Evolutionary conservation across 306 rosid genomes (phyloP).

Genomic region (Corylus americana): DNA sequence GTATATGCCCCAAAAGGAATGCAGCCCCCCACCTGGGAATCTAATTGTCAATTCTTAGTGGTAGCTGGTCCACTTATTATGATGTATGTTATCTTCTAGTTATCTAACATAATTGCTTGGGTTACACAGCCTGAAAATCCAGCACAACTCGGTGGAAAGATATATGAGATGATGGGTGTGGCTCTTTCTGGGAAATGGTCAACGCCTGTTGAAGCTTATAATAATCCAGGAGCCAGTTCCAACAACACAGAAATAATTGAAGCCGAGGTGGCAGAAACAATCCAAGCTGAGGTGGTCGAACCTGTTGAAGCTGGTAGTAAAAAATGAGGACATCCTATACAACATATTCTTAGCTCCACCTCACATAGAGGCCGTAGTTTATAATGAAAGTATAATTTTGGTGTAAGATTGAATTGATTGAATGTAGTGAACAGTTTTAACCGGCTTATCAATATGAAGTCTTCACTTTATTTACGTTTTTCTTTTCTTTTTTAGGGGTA

Average conservation of each 20-base stretch:
- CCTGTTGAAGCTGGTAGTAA: slow-evolving; percentile 53
- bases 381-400: background rate
- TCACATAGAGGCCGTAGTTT: background rate
- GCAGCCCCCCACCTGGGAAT: background rate
- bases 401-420: background rate
- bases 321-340: slow-evolving; percentile 45
- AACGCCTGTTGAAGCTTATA: slow-evolving; percentile 33
- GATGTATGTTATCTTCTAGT: background rate
- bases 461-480: too few relatives aligned
- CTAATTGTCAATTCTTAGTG: background rate
- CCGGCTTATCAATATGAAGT: too few relatives aligned
- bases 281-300: slow-evolving; percentile 66
- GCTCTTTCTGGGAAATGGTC: slow-evolving; percentile 83
- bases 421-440: background rate
- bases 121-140: slow-evolving; percentile 94
- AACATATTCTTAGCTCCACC: background rate
- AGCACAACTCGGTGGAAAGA: slow-evolving; percentile 90
- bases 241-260: slow-evolving; percentile 39
- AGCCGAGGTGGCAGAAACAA: slow-evolving; percentile 70
- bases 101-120: slow-evolving; percentile 9
- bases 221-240: slow-evolving; percentile 31
- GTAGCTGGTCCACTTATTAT: background rate
- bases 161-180: slow-evolving; percentile 91
- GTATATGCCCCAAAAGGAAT: background rate
- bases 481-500: too few relatives aligned